Conservation (phyloP, 2,329 filamentous ascomycete genomes). For the Colletotrichum sansevieriae region DNA sequence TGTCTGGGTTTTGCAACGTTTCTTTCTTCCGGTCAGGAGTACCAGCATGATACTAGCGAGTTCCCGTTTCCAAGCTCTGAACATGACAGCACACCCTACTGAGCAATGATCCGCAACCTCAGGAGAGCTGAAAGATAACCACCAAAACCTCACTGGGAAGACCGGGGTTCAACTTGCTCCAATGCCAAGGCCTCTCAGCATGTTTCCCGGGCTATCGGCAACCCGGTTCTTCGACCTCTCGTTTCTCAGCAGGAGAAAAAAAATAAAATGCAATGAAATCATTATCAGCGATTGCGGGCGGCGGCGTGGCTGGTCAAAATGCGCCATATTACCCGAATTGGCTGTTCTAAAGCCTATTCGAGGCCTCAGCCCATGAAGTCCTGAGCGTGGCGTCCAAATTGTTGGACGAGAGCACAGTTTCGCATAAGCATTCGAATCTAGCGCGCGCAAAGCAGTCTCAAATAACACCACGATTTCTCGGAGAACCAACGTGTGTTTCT, state of each 20-base stretch:
- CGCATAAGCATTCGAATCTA: slow-evolving; percentile 8
- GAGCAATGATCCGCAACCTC: slow-evolving; percentile 26
- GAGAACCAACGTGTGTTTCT: slow-evolving; percentile 13
- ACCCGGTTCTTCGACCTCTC: not conserved
- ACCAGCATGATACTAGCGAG: too few relatives aligned
- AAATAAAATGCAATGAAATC: slow-evolving; percentile 26
- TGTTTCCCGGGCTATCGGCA: not conserved
- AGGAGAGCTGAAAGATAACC: slow-evolving; percentile 19
- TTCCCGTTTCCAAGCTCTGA: not conserved
- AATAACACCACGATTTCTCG: slow-evolving; percentile 28
- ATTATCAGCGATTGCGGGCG: slow-evolving; percentile 7
- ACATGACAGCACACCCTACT: not conserved
- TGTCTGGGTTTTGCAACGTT: not conserved
- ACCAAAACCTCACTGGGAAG: not conserved
- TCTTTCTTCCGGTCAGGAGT: not conserved
- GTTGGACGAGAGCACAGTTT: slow-evolving; percentile 6
- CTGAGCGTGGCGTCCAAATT: slow-evolving; percentile 27
- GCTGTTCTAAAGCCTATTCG: slow-evolving; percentile 26
- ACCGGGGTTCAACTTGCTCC: not conserved
- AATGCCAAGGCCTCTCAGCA: not conserved
- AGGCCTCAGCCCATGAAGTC: slow-evolving; percentile 22
- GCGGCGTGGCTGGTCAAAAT: slow-evolving; percentile 26
- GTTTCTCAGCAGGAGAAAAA: not conserved
- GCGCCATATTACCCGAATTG: not conserved
- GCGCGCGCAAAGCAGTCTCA: slow-evolving; percentile 36